Evolutionary conservation across 345 rosid species (phyloP), one percentile per base, ranked within the genome.

Genomic region (Melastoma malabathricum): DNA sequence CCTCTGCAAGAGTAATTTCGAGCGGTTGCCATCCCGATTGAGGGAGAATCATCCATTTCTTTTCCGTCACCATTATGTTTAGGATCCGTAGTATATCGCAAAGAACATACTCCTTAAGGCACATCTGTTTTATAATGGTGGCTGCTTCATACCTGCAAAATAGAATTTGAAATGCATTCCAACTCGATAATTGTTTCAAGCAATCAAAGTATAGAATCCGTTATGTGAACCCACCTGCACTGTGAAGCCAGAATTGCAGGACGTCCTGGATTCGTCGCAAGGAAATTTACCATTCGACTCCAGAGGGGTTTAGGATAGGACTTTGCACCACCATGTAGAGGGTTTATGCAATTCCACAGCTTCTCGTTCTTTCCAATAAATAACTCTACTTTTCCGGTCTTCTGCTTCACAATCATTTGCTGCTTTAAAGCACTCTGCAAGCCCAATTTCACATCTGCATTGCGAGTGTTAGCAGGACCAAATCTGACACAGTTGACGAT

Each of bases 21-120:
- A 73, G 54, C 18, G 78, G 78, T 43, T 66, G 74, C 78, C 78
- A 73, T 27, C 78, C 74, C 2, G 65, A 66, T 38, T 45, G 72
- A 56, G 65, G 67, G 44, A 48, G 64, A 43, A 47, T 13, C 54
- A 73, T 63, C 78, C 78, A 73, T 62, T 34, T 66, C 54, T 60
- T 73, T 19, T 4, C 20, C 10, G 49, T 55, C 38, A 69, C 52
- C 43, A 31, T 53, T 59, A 73, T 58, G 62, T 69, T 54, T 47
- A 73, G 56, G 25, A 73, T 62, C 61, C 52, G 72, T 38, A 73
- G 72, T 34, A 69, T 18, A 22, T 63, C 58, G 23, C 78, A 74
- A 45, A 73, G 57, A 54, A 60, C 64, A 51, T 50, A 59, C 53
- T 63, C 67, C 58, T 58, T 63, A 68, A 73, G 58, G 69, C 74